Base-by-base conservation (phyloP, 441 rosid species). In the Bruguiera hainesii region DNA sequence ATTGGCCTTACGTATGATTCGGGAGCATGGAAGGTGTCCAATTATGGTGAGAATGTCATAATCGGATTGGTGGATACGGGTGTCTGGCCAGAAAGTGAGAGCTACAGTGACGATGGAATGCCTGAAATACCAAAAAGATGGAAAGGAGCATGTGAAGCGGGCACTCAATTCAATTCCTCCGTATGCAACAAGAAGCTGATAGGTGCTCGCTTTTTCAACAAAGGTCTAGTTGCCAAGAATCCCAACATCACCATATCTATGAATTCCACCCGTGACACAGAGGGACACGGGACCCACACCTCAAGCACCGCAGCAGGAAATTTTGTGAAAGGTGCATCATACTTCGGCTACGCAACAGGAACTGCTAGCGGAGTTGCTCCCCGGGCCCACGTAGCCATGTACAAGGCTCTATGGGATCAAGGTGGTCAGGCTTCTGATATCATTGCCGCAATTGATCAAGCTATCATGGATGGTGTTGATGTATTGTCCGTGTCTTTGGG, bases 41-140 rank as follows among this genome's bases (percentile, higher is more conserved):
- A 58, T 16, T 74, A 35, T 5, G 72, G 82, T 0, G 57, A 72
- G 11, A 67, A 62, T 53, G 63, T 72, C 5, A 69, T 63, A 0
- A 68, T 78, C 1, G 78, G 81, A 29, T 26, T 78, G n/a, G 63
- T 68, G 29, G 81, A 74, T 29, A 56, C 78, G 0, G 78, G 81
- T 16, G 53, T 71, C 6, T 74, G 78, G 76, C 81, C 76, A 0
- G 67, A 78, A 51, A 74, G 71, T 39, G 60, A 35, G 33, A 78
- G 78, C 69, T 79, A 56, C 49, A 65, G 1, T 0, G 79, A 75
- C 6, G 19, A 49, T 7, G 79, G 77, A 50, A 73, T 79, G 63
- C 37, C 65, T 3, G 4, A 59, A 1, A 19, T 72, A 49, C 77
- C 79, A 0, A 4, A 21, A 0, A 69, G 75, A 72, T 72, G 79